phyloP scores from a whole-genome alignment of 2,329 filamentous ascomycete species.

The Sporothrix brasiliensis region DNA sequence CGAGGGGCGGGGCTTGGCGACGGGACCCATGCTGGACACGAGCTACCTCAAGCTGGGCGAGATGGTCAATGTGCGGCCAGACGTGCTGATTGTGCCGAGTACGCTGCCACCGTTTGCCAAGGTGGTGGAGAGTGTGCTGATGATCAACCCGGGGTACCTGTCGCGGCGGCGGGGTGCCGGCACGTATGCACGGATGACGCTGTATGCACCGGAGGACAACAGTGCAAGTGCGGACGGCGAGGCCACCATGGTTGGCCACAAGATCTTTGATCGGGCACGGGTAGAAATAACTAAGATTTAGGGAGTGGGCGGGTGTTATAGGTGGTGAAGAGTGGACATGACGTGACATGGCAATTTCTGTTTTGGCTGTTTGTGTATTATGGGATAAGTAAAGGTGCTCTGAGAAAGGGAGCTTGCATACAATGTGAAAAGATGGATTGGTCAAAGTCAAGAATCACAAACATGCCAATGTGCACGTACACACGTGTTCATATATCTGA shows the following conservation, averaged over 20 bases:
- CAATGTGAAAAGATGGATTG: neutral
- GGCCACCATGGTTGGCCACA: slow-evolving; percentile 67
- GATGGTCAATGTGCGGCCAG: slow-evolving; percentile 82
- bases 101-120: slow-evolving; percentile 83
- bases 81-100: slow-evolving; percentile 82
- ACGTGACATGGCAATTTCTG: neutral
- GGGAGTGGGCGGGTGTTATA: neutral
- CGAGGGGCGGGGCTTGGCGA: slow-evolving; percentile 61
- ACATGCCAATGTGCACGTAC: neutral
- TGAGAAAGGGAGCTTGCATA: neutral
- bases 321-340: neutral
- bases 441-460: too few species aligned
- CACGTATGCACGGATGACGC: slow-evolving; percentile 78
- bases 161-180: slow-evolving; percentile 84
- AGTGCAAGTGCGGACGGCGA: slow-evolving; percentile 58
- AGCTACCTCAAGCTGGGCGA: slow-evolving; percentile 87
- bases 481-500: neutral
- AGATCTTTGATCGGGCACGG: slow-evolving; percentile 77
- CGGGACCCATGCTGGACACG: slow-evolving; percentile 78
- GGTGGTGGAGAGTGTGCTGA: slow-evolving; percentile 86
- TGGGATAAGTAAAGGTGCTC: neutral
- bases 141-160: slow-evolving; percentile 86
- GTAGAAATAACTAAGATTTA: slow-evolving; percentile 82
- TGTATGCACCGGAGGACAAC: slow-evolving; percentile 66
- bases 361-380: neutral